phyloP scores from a whole-genome alignment of 768 basidiomycete genomes.

The Rhodotorula graminis region DNA sequence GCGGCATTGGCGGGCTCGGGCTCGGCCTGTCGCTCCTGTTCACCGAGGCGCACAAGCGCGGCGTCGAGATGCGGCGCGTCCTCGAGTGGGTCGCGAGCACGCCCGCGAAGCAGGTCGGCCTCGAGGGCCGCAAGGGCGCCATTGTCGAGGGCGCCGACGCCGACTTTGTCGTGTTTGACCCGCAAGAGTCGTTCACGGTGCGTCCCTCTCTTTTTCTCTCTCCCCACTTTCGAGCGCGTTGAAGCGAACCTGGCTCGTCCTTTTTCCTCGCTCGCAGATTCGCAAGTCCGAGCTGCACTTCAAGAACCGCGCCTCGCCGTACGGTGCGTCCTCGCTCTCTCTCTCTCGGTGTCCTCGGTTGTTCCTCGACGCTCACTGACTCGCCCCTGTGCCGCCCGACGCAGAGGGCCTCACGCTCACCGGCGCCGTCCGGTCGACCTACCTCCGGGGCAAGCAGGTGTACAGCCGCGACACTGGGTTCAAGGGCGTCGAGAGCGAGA shows the following conservation, averaged over 20 bases:
- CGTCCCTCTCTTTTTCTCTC: too few species aligned
- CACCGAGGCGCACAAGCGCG: conserved; percentile 69
- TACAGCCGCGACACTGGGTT: conserved; percentile 50
- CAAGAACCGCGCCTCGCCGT: conserved; percentile 92
- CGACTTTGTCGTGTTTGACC: conserved; percentile 81
- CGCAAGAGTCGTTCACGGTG: conserved; percentile 49
- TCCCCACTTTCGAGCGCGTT: too few species aligned
- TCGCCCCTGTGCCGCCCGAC: conserved; percentile 41
- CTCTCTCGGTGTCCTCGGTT: not conserved
- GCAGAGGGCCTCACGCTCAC: conserved; percentile 61
- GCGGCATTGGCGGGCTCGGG: conserved; percentile 86
- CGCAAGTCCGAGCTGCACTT: conserved; percentile 68
- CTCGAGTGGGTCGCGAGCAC: conserved; percentile 68
- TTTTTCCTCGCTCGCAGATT: conserved; percentile 53
- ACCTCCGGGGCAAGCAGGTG: conserved; percentile 67
- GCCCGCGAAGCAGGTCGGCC: conserved; percentile 74
- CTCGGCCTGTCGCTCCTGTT: conserved; percentile 81
- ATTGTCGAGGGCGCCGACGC: conserved; percentile 72
- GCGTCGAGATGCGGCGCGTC: conserved; percentile 59
- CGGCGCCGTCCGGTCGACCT: conserved; percentile 72
- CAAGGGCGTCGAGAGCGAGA: conserved; percentile 1
- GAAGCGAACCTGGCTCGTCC: conserved; percentile 13
- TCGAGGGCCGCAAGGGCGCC: conserved; percentile 65
- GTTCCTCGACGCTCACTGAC: not conserved
- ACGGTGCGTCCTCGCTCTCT: conserved; percentile 47